These are phyloP conservation scores for Corylus avellana DNA, from an alignment of 306 rosid genomes.

Conservation along the genomic window DNA sequence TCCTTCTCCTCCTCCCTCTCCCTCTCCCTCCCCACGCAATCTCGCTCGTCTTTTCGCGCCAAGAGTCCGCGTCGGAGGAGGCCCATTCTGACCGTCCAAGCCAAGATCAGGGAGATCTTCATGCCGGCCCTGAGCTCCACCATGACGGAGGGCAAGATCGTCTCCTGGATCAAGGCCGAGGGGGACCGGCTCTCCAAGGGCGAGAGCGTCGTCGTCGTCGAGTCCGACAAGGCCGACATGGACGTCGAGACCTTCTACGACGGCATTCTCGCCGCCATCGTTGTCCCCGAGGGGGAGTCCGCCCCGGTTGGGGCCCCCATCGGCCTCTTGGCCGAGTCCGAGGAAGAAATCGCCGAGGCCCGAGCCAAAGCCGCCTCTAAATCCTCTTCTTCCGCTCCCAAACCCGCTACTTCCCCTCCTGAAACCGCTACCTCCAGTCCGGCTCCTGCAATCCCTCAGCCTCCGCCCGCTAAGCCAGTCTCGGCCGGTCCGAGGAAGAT, in stretches of 20 bases:
- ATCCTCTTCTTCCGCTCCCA: slow-evolving; percentile 23
- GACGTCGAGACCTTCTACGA: slow-evolving; percentile 92
- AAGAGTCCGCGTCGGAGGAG: slow-evolving; percentile 36
- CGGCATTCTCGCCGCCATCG: slow-evolving; percentile 84
- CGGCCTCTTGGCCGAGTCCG: slow-evolving; percentile 70
- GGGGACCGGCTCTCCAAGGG: slow-evolving; percentile 89
- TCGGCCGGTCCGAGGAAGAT: slow-evolving; percentile 54
- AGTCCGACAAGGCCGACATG: slow-evolving; percentile 93
- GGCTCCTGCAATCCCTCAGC: slow-evolving; percentile 54
- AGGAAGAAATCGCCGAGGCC: slow-evolving; percentile 73
- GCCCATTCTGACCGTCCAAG: slow-evolving; percentile 38
- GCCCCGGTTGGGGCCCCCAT: slow-evolving; percentile 93
- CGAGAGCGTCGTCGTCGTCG: slow-evolving; percentile 89
- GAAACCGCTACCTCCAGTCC: slow-evolving; percentile 40
- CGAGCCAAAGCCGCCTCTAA: slow-evolving; percentile 62
- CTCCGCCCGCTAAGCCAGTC: slow-evolving; percentile 34
- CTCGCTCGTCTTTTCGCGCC: slow-evolving; percentile 36
- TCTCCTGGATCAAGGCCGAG: slow-evolving; percentile 89
- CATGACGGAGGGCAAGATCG: slow-evolving; percentile 97
- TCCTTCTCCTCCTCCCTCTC: slow-evolving; percentile 69
- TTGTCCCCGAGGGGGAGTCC: slow-evolving; percentile 73
- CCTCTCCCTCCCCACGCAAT: slow-evolving; percentile 38
- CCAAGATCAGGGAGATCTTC: slow-evolving; percentile 93
- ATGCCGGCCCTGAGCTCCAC: slow-evolving; percentile 99
- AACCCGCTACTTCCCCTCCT: slow-evolving; percentile 42